A percentile compares a stretch with the other conserved stretches of the same genome.
Evolutionary conservation across 1,284 basidiomycete genomes (phyloP).

Genomic region (Schizopora paradoxa): DNA sequence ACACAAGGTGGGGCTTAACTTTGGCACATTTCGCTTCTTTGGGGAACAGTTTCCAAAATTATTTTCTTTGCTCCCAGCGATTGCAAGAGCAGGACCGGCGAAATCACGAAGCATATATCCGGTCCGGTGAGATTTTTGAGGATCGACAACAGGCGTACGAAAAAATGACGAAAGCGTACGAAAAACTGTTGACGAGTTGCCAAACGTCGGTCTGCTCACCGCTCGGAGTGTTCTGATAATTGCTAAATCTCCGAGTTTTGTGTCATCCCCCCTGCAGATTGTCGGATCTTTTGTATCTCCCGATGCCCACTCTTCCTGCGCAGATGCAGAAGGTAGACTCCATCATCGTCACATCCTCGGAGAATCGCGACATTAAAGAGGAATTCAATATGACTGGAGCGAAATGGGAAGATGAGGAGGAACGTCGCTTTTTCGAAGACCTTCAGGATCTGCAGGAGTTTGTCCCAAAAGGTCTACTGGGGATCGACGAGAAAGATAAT

Average conservation of each 20-base stretch:
- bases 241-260: background rate
- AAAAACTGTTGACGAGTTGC: conserved; percentile 82
- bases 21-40: conserved; percentile 1
- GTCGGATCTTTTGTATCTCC: conserved; percentile 81
- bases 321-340: conserved; percentile 74
- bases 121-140: conserved; percentile 98
- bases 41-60: conserved; percentile 8
- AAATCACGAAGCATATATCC: conserved; percentile 98
- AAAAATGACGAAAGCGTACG: conserved; percentile 94
- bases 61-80: conserved; percentile 44
- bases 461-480: conserved; percentile 83
- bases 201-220: conserved; percentile 62
- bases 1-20: conserved; percentile 66
- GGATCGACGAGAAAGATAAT: conserved; percentile 59
- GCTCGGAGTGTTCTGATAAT: too few relatives aligned
- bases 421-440: conserved; percentile 92
- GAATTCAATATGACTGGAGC: conserved; percentile 55
- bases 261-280: conserved; percentile 44
- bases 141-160: conserved; percentile 98
- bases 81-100: conserved; percentile 94
- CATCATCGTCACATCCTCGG: conserved; percentile 62
- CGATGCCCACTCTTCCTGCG: conserved; percentile 78
- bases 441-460: conserved; percentile 88
- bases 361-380: conserved; percentile 50
- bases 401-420: conserved; percentile 99